Evolutionary conservation across 768 basidiomycete species (phyloP).

Genomic region (Russula sp.): DNA sequence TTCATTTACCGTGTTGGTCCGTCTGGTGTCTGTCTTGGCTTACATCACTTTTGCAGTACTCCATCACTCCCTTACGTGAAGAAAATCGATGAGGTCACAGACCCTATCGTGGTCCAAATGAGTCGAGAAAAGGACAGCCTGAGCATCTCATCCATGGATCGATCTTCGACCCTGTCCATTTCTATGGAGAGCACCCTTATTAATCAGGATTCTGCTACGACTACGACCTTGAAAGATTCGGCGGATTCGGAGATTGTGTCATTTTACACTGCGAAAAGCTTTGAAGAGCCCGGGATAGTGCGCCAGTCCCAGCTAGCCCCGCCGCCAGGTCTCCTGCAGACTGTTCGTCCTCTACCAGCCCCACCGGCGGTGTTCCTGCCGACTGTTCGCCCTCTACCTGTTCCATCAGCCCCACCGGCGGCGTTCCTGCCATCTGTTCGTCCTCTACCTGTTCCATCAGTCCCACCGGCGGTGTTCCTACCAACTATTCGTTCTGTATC

Average conservation of each 20-base stretch:
- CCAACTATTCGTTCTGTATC: no score
- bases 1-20: no score
- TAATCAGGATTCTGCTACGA: no score
- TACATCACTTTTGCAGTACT: background rate
- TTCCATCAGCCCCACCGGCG: background rate
- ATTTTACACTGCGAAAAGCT: background rate
- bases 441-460: background rate
- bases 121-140: no score
- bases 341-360: background rate
- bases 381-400: no score
- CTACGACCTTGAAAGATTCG: no score
- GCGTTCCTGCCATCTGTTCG: background rate
- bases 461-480: no score
- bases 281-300: background rate
- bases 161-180: background rate
- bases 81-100: background rate
- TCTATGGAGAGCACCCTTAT: background rate
- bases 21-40: no score
- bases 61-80: conserved; percentile 5
- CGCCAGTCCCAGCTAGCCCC: background rate
- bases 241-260: no score
- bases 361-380: no score
- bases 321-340: background rate
- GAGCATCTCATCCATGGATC: no score
- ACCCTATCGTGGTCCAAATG: background rate